Percentiles rank a stretch among this genome's conserved stretches.
These are phyloP conservation scores for Cryptococcus floricola DNA, from an alignment of 1,284 basidiomycete genomes.

Conservation along the genomic window DNA sequence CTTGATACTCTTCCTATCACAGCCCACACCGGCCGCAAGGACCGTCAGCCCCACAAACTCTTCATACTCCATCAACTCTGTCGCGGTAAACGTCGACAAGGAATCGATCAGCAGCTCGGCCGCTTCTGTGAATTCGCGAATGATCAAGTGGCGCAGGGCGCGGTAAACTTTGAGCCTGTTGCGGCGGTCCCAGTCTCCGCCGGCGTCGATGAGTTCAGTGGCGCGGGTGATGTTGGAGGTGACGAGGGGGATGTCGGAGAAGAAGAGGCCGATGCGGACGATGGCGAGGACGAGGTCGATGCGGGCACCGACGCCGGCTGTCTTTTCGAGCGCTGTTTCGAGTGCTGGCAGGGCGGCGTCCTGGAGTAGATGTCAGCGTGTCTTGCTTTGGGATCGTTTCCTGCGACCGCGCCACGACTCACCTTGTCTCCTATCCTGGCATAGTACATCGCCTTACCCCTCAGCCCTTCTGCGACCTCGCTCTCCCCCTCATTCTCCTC, in stretches of 20 bases:
- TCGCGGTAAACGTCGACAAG: constrained; percentile 88
- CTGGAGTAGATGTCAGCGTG: constrained; percentile 42
- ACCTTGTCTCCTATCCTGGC: constrained; percentile 91
- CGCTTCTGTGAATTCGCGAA: constrained; percentile 70
- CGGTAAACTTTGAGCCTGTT: constrained; percentile 96
- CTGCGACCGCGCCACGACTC: too few species aligned
- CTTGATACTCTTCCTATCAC: constrained; percentile 83
- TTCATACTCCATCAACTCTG: constrained; percentile 82
- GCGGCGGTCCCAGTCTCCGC: constrained; percentile 96
- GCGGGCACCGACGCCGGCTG: constrained; percentile 83
- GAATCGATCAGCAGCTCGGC: constrained; percentile 80
- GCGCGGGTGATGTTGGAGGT: constrained; percentile 72
- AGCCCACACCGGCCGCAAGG: constrained; percentile 70
- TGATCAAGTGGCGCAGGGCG: constrained; percentile 77
- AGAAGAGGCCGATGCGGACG: constrained; percentile 88
- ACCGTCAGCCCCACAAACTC: constrained; percentile 87
- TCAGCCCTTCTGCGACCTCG: constrained; percentile 83
- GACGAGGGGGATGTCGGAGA: constrained; percentile 72
- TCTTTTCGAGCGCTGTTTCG: constrained; percentile 83
- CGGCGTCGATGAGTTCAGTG: constrained; percentile 86
- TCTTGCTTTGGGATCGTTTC: neutral
- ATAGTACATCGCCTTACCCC: constrained; percentile 80
- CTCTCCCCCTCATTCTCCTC: constrained; percentile 89
- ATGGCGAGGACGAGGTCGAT: constrained; percentile 90
- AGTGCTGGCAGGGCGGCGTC: constrained; percentile 74